Percentiles rank a stretch among this genome's conserved stretches.
phyloP scores from a whole-genome alignment of 2,329 filamentous ascomycete genomes.

The Botrytis fragariae region DNA sequence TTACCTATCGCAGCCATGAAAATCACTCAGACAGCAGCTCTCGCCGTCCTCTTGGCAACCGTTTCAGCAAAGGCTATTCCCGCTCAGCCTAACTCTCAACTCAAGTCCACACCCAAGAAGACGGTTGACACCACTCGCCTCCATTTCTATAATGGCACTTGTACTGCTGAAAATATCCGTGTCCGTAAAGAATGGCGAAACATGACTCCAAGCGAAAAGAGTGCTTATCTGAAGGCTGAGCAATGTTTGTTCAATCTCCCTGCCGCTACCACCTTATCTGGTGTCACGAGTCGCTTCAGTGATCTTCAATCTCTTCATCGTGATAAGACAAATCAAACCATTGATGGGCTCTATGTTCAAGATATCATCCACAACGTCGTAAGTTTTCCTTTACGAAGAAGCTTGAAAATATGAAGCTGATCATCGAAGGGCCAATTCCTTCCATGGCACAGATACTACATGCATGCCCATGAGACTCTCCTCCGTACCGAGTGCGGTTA shows the following conservation, averaged over 20 bases:
- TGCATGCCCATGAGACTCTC: neutral
- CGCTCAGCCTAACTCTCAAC: too few species aligned
- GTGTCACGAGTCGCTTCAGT: neutral
- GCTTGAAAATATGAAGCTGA: neutral
- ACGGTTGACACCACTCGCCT: neutral
- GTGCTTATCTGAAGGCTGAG: neutral
- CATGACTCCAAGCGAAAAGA: neutral
- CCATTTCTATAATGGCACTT: neutral
- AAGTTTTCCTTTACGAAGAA: neutral
- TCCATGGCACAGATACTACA: neutral
- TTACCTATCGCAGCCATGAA: too few species aligned
- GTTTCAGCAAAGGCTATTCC: too few species aligned
- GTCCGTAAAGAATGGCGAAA: conserved; percentile 1
- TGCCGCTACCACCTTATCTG: neutral
- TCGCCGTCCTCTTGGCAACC: too few species aligned
- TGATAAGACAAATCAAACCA: neutral
- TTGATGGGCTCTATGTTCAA: neutral
- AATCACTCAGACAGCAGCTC: too few species aligned
- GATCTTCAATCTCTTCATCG: neutral
- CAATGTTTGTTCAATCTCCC: neutral
- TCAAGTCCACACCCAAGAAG: too few species aligned
- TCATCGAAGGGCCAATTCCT: neutral
- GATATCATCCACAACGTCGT: neutral
- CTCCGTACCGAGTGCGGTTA: neutral
- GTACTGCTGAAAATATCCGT: neutral